Evolutionary conservation across 106 monocot genomes (phyloP), one percentile per base, ranked within the genome.

Genomic region (Acanthochlamys bracteata): DNA sequence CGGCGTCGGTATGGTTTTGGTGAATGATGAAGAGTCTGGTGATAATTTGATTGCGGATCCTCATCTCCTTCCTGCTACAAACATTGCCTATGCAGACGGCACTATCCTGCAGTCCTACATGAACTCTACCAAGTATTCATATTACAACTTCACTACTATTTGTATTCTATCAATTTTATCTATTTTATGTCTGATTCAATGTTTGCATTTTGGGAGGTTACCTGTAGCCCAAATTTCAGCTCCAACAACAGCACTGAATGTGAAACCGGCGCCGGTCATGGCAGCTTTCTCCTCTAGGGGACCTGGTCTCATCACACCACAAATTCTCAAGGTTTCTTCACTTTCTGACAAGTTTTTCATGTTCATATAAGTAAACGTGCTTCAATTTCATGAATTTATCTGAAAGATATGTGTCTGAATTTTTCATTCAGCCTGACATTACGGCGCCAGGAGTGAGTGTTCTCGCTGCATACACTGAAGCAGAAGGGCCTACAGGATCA

Each of bases 281-380:
- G 75, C 89, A 0, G 26, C 11, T 8, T 93, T 89, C 82, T 85
- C 89, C 49, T 89, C 89, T 41, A 55, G 56, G 33, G 93, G 93
- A 13, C 93, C 93, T 20, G 78, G 60, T 57, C 0, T 53, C 7
- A 23, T 82, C 24, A 61, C 63, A 7, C 85, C 82, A 11, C 66
- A 83, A 67, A 65, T 93, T 12, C 65, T 93, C 11, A 93, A 93
- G 88, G 84, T 82, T 16, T 42, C n/a, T n/a, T n/a, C n/a, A n/a
- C n/a, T n/a, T n/a, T n/a, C n/a, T n/a, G n/a, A n/a, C n/a, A n/a
- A n/a, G n/a, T n/a, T n/a, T n/a, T n/a, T n/a, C n/a, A n/a, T 63
- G n/a, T 42, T 21, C 20, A 11, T 25, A 9, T 24, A 7, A 49
- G 46, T 11, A 40, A 39, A 14, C 0, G 21, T 22, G n/a, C 10